These are phyloP conservation scores for Sanghuangporus weigelae DNA, from an alignment of 1,284 basidiomycete species.

Conservation along the genomic window DNA sequence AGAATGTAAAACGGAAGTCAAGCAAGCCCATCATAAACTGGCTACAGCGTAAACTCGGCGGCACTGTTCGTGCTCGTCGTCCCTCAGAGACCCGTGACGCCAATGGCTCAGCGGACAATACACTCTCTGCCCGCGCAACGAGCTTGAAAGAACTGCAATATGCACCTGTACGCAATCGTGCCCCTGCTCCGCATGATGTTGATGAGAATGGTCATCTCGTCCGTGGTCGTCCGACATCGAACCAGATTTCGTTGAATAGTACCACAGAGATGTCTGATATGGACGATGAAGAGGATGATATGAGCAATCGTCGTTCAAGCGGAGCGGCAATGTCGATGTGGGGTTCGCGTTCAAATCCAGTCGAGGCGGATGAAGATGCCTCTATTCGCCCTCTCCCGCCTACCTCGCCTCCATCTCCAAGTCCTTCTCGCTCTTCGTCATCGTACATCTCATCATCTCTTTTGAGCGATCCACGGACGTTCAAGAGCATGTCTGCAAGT, in stretches of 20 bases:
- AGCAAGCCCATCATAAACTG: slow-evolving; percentile 89
- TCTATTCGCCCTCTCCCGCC: slow-evolving; percentile 84
- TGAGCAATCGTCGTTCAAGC: slow-evolving; percentile 48
- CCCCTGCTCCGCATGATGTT: slow-evolving; percentile 28
- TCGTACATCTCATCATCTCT: slow-evolving; percentile 75
- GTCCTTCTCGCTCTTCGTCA: slow-evolving; percentile 73
- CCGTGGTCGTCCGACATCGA: slow-evolving; percentile 34
- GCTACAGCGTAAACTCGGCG: slow-evolving; percentile 83
- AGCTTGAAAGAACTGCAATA: slow-evolving; percentile 10
- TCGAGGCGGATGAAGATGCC: slow-evolving; percentile 87
- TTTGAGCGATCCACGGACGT: slow-evolving; percentile 72
- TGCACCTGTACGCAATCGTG: neutral
- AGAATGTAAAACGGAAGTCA: slow-evolving; percentile 31
- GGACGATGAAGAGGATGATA: slow-evolving; percentile 40
- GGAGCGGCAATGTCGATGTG: slow-evolving; percentile 62
- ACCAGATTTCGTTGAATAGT: slow-evolving; percentile 61
- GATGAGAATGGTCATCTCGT: slow-evolving; percentile 31
- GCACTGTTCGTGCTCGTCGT: slow-evolving; percentile 49
- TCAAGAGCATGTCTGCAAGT: slow-evolving; percentile 77
- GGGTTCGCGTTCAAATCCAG: slow-evolving; percentile 59
- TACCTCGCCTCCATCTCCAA: slow-evolving; percentile 77
- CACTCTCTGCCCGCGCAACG: neutral
- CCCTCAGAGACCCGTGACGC: slow-evolving; percentile 28
- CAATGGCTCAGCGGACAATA: slow-evolving; percentile 3
- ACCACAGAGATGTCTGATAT: slow-evolving; percentile 39